A percentile compares a stretch with the other conserved stretches of the same genome.
phyloP scores from a whole-genome alignment of 495 filamentous ascomycete species.

The Penicillium coprophilum region DNA sequence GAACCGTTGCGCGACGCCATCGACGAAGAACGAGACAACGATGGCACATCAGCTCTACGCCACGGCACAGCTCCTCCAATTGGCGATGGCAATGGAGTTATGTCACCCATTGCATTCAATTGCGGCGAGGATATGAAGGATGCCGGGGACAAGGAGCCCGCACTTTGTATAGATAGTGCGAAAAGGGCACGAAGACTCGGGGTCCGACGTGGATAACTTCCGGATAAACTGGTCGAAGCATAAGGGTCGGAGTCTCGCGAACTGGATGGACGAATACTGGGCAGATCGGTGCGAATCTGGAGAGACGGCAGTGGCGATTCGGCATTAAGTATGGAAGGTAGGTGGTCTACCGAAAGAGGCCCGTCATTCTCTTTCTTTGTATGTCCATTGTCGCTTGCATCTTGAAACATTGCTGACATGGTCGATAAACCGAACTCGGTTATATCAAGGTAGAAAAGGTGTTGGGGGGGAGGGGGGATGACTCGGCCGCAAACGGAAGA shows the following conservation, averaged over 20 bases:
- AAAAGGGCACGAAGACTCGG: conserved; percentile 51
- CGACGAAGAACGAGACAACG: conserved; percentile 43
- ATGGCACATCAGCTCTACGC: conserved; percentile 51
- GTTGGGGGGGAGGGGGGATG: not conserved
- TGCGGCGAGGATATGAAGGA: conserved; percentile 66
- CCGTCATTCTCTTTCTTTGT: conserved; percentile 6
- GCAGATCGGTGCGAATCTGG: conserved; percentile 45
- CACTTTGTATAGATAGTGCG: conserved; percentile 40
- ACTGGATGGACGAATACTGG: conserved; percentile 27
- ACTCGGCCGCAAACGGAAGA: conserved; percentile 17
- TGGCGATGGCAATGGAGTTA: conserved; percentile 92
- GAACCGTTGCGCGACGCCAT: conserved; percentile 39
- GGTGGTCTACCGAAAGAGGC: conserved; percentile 14
- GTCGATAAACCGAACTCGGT: conserved; percentile 26
- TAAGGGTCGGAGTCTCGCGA: conserved; percentile 35
- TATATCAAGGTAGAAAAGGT: conserved; percentile 15
- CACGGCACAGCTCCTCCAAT: conserved; percentile 73
- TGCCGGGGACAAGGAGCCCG: conserved; percentile 59
- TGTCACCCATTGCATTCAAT: conserved; percentile 78
- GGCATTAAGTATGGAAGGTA: conserved; percentile 19
- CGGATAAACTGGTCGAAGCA: conserved; percentile 44
- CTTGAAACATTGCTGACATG: conserved; percentile 11
- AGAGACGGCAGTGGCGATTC: conserved; percentile 35
- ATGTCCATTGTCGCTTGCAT: conserved; percentile 8
- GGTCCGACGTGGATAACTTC: conserved; percentile 47